Conservation (phyloP, 208 protist species). For the Trypanosoma mega region DNA sequence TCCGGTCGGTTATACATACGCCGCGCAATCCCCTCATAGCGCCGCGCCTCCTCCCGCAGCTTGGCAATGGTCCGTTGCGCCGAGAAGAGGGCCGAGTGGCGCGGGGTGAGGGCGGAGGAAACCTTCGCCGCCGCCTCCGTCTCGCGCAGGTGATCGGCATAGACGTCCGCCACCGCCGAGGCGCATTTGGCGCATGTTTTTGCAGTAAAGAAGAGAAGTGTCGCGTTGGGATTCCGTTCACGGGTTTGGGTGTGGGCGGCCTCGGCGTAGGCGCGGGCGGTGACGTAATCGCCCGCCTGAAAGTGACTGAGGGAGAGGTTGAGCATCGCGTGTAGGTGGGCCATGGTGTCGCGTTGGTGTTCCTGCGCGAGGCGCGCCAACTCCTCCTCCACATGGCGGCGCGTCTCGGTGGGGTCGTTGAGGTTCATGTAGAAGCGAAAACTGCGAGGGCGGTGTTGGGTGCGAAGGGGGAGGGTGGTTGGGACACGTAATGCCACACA, state of each 20-base stretch:
- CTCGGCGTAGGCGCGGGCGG: constrained; percentile 49
- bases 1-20: constrained; percentile 66
- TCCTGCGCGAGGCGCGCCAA: constrained; percentile 48
- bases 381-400: constrained; percentile 59
- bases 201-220: constrained; percentile 69
- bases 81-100: constrained; percentile 53
- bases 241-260: constrained; percentile 55
- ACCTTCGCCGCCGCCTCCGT: constrained; percentile 30
- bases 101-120: constrained; percentile 38
- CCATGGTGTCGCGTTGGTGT: constrained; percentile 43
- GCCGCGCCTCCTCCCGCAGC: constrained; percentile 55
- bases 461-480: background rate
- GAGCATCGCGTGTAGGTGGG: constrained; percentile 67
- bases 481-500: background rate
- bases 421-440: constrained; percentile 83
- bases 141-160: constrained; percentile 51
- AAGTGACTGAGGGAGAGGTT: constrained; percentile 72
- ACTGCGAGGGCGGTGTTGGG: constrained; percentile 34
- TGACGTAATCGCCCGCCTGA: constrained; percentile 61
- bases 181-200: constrained; percentile 54
- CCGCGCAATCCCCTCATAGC: constrained; percentile 68
- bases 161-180: constrained; percentile 48
- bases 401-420: constrained; percentile 68
- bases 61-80: constrained; percentile 64
- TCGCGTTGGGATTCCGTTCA: constrained; percentile 41